Base-by-base conservation (phyloP, 192 early-diverging fungal species). In the Umbelopsis sp. region DNA sequence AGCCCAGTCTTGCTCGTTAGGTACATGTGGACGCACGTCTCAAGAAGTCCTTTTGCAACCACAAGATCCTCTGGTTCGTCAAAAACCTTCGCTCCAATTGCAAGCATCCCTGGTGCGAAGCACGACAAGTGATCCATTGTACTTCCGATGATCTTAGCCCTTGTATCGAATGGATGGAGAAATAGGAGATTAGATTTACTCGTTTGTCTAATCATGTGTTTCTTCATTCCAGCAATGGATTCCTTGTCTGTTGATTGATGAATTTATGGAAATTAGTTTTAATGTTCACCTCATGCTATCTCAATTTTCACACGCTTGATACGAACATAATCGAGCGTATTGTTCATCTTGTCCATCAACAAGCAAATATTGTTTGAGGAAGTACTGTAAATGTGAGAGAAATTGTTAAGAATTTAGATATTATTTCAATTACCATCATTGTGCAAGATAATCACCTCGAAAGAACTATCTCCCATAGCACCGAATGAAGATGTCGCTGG, bases 101-200 rank as follows among this genome's bases (percentile, higher is more conserved):
- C 85, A 2, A 89, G 45, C 67, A 84, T 85, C 12, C 88, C 86
- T 32, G 78, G 80, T 16, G 85, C 84, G 68, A 86, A 89, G 54
- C 86, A 89, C 1, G 81, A 65, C 82, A 85, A 72, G 47, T 77
- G 76, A 26, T 77, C 76, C 71, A 72, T 72, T 21, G 49, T 17
- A 22, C 32, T 24, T 1, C 25, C 11, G 8, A 44, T 29, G 17
- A 54, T 44, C 16, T 45, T 71, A 29, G 2, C 14, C 14, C 36
- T 53, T 10, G 70, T 71, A 32, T 71, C 53, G 26, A 53, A 43
- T 36, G 26, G 20, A 29, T 32, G 25, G 2, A 67, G 38, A 45
- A 54, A 54, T 17, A 66, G 49, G 4, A 53, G 49, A 17, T 47
- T 68, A 21, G 43, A 43, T 70, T 31, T 9, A 20, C 26, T 26